Evolutionary conservation across 805 yeast genomes (phyloP).

Genomic region (Lipomyces kockii): DNA sequence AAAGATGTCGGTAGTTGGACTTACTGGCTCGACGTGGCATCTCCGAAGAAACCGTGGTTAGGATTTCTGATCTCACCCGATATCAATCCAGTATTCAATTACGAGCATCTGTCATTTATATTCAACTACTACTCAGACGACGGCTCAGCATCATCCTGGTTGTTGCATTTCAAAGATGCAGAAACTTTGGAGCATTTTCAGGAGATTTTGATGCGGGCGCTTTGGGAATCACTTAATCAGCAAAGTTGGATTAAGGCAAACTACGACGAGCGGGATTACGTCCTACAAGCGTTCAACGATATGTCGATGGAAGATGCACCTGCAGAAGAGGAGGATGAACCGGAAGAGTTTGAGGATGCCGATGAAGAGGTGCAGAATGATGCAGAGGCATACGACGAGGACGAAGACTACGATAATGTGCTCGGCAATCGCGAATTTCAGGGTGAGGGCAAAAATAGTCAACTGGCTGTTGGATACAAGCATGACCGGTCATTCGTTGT

Average conservation of each 20-base stretch:
- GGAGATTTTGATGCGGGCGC: constrained; percentile 53
- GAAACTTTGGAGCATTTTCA: constrained; percentile 58
- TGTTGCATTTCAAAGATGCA: constrained; percentile 57
- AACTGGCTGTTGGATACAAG: constrained; percentile 69
- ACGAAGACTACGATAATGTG: constrained; percentile 47
- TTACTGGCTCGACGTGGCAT: constrained; percentile 56
- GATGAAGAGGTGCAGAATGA: constrained; percentile 15
- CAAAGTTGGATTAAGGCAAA: constrained; percentile 53
- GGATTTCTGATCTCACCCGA: constrained; percentile 53
- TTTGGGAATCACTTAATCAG: constrained; percentile 66
- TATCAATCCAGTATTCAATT: constrained; percentile 70
- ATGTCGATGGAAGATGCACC: constrained; percentile 46
- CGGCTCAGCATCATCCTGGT: constrained; percentile 60
- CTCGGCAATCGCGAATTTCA: constrained; percentile 47
- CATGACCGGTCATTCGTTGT: constrained; percentile 78
- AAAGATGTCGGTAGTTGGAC: constrained; percentile 56
- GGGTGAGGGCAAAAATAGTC: constrained; percentile 57
- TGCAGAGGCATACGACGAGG: constrained; percentile 37
- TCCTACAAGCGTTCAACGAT: constrained; percentile 58
- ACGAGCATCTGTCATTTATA: constrained; percentile 60
- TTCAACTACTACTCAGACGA: constrained; percentile 59
- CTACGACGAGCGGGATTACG: constrained; percentile 58
- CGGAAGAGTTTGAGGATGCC: constrained; percentile 41
- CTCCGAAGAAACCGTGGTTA: constrained; percentile 43
- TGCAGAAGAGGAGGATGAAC: constrained; percentile 49